Evolutionary conservation across 2,329 filamentous ascomycete species (phyloP).

Genomic region (Zarea fungicola): DNA sequence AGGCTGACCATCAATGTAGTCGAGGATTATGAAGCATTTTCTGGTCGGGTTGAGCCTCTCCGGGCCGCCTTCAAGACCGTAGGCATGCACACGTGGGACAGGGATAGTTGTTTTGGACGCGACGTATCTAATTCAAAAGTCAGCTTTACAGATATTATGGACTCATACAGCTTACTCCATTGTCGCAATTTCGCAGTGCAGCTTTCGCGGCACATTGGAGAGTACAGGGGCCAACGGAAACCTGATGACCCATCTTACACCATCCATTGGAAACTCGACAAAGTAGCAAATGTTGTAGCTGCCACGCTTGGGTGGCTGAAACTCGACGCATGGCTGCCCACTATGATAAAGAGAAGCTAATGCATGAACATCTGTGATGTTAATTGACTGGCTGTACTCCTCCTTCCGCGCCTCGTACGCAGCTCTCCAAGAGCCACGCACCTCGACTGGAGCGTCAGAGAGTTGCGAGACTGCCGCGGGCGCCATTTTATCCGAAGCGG

Average conservation of each 20-base stretch:
- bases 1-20: background rate
- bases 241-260: conserved; percentile 5
- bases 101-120: background rate
- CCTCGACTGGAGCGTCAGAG: background rate
- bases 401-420: background rate
- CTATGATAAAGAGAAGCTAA: background rate
- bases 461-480: background rate
- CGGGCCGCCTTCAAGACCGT: background rate
- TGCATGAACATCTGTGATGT: background rate
- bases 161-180: background rate
- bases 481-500: background rate
- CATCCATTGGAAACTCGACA: background rate
- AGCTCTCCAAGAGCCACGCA: background rate
- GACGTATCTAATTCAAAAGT: background rate
- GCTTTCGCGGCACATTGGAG: background rate
- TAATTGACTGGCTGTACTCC: conserved; percentile 3
- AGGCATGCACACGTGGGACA: background rate
- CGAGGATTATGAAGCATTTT: conserved; percentile 1
- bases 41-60: background rate
- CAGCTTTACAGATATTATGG: background rate
- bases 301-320: background rate
- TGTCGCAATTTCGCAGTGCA: conserved; percentile 9
- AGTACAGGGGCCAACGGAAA: conserved; percentile 5
- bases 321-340: background rate
- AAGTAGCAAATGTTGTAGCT: conserved; percentile 8